A percentile compares a stretch with the other conserved stretches of the same genome.
These are phyloP conservation scores for Chytriomyces hyalinus DNA, from an alignment of 192 early-diverging fungal genomes.

Conservation along the genomic window DNA sequence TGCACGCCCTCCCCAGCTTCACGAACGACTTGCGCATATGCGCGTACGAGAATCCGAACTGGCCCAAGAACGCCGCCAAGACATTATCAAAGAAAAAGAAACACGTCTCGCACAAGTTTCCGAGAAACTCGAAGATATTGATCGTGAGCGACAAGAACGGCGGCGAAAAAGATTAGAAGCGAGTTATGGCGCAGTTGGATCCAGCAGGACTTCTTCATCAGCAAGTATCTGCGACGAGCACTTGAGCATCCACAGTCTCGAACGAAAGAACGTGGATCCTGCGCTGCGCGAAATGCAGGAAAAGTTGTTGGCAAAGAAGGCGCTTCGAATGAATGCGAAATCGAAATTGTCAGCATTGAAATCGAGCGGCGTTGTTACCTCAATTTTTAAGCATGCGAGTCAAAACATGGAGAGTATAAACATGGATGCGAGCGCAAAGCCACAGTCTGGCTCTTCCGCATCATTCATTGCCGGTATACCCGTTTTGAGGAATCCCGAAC, in stretches of 20 bases:
- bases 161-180: conserved; percentile 19
- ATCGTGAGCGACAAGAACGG: conserved; percentile 45
- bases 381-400: neutral
- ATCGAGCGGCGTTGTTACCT: conserved; percentile 10
- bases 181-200: neutral
- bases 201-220: neutral
- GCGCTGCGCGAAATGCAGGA: conserved; percentile 30
- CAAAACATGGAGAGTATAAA: neutral
- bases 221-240: neutral
- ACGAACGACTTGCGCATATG: conserved; percentile 53
- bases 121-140: conserved; percentile 51
- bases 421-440: too few relatives aligned
- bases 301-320: conserved; percentile 41
- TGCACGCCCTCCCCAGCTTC: conserved; percentile 50
- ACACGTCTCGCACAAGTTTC: conserved; percentile 34
- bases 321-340: conserved; percentile 26
- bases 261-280: conserved; percentile 16
- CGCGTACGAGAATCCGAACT: conserved; percentile 31
- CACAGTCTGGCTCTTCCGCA: neutral
- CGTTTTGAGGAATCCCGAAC: neutral
- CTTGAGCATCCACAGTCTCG: neutral
- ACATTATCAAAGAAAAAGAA: conserved; percentile 45
- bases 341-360: conserved; percentile 8
- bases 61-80: conserved; percentile 41
- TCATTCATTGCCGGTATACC: neutral